phyloP scores from a whole-genome alignment of 2,329 filamentous ascomycete genomes.

The Diaporthe destruens region DNA sequence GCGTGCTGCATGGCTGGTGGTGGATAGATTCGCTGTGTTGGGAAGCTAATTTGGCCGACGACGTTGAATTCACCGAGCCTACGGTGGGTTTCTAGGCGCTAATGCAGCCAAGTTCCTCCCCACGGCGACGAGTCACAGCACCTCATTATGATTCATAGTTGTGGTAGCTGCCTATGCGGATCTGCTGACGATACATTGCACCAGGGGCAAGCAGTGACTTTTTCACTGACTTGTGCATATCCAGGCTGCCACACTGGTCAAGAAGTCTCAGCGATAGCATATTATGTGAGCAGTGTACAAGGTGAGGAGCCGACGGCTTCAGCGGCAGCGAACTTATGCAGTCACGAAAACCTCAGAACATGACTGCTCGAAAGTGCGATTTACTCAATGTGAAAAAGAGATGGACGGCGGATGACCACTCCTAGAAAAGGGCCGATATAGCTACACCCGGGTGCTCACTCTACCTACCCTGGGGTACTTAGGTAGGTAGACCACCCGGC shows the following conservation, averaged over 20 bases:
- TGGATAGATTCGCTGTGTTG: no score
- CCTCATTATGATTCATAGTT: neutral
- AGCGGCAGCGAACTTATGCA: no score
- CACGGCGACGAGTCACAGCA: slow-evolving; percentile 20
- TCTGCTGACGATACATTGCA: neutral
- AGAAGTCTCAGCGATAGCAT: neutral
- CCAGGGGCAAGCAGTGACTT: neutral
- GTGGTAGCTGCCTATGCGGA: neutral
- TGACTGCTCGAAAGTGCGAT: neutral
- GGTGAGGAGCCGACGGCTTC: no score
- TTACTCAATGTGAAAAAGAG: neutral
- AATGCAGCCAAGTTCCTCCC: neutral
- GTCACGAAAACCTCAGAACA: no score
- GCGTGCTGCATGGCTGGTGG: neutral
- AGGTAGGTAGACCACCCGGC: neutral
- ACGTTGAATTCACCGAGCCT: neutral
- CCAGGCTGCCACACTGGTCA: neutral
- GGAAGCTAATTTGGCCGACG: neutral
- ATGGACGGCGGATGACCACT: slow-evolving; percentile 10
- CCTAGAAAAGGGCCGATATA: slow-evolving; percentile 15
- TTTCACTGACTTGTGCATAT: no score
- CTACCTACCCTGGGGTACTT: no score
- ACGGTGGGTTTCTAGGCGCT: neutral
- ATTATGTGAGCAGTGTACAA: neutral
- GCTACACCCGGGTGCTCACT: neutral